A percentile compares a stretch with the other conserved stretches of the same genome.
phyloP scores from a whole-genome alignment of 805 yeast species.

The Saturnispora zaruensis region DNA sequence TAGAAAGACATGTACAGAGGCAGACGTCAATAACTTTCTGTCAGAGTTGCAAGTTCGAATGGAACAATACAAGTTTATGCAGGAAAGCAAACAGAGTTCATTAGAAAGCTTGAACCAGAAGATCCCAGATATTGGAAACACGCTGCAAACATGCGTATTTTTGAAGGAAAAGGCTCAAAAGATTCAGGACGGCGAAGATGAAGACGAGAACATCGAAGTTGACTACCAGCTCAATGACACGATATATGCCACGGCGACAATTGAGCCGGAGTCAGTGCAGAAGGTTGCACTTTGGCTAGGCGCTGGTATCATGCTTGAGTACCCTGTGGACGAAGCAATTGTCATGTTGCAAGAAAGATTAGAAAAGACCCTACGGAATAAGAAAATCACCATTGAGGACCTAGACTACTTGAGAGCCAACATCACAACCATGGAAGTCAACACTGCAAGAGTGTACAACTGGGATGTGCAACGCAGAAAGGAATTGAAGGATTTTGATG shows the following conservation, averaged over 20 bases:
- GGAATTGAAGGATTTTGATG: slow-evolving; percentile 26
- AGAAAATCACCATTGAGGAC: slow-evolving; percentile 66
- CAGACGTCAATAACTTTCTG: slow-evolving; percentile 40
- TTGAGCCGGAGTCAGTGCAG: slow-evolving; percentile 47
- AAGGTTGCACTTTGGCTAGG: slow-evolving; percentile 91
- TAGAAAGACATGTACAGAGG: slow-evolving; percentile 26
- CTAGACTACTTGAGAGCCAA: slow-evolving; percentile 77
- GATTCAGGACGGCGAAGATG: slow-evolving; percentile 25
- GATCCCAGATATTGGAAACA: slow-evolving; percentile 87
- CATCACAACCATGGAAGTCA: slow-evolving; percentile 96
- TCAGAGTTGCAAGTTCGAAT: slow-evolving; percentile 75
- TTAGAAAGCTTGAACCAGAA: slow-evolving; percentile 49
- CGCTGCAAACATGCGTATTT: slow-evolving; percentile 63
- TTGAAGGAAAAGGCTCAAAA: slow-evolving; percentile 41
- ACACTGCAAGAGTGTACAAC: slow-evolving; percentile 84
- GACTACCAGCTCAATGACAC: slow-evolving; percentile 93
- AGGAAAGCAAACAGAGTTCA: slow-evolving; percentile 42
- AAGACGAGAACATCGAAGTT: slow-evolving; percentile 39
- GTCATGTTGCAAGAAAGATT: slow-evolving; percentile 57
- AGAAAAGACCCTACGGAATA: slow-evolving; percentile 49
- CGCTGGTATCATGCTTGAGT: slow-evolving; percentile 95
- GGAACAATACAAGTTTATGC: slow-evolving; percentile 89
- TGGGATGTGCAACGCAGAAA: slow-evolving; percentile 81
- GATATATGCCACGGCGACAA: slow-evolving; percentile 71
- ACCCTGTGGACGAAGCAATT: slow-evolving; percentile 82